Conservation (phyloP, 805 yeast genomes). For the Metschnikowia picachoensis region DNA sequence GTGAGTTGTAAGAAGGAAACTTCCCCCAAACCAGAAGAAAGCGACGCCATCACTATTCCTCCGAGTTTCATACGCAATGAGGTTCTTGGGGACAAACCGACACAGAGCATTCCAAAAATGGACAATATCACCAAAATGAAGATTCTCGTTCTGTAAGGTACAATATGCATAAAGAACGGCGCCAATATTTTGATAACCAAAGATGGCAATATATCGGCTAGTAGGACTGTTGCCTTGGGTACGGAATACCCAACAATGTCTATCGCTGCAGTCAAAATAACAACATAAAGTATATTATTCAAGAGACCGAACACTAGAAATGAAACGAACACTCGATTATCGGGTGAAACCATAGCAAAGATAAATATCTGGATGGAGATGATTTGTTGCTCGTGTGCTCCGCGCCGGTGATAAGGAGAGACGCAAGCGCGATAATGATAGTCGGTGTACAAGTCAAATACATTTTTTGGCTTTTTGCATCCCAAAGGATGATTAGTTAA, state of each 20-base stretch:
- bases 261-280: conserved; percentile 85
- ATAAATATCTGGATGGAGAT: background rate
- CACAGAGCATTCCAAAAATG: conserved; percentile 66
- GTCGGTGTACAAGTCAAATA: background rate
- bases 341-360: background rate
- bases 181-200: conserved; percentile 66
- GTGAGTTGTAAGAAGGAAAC: conserved; percentile 83
- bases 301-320: conserved; percentile 84
- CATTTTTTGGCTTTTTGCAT: no score
- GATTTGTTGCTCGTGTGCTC: background rate
- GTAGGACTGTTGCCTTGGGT: conserved; percentile 81
- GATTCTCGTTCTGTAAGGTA: conserved; percentile 59
- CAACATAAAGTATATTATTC: conserved; percentile 87
- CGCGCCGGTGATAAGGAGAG: background rate
- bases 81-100: conserved; percentile 41
- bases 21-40: conserved; percentile 89
- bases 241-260: conserved; percentile 80
- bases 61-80: conserved; percentile 41
- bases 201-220: conserved; percentile 86
- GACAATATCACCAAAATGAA: conserved; percentile 54
- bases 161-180: conserved; percentile 70
- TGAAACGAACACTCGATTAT: conserved; percentile 42
- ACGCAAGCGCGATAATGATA: background rate
- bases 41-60: conserved; percentile 77
- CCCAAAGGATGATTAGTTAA: no score